These are phyloP conservation scores for Phytopythium helicoides DNA, from an alignment of 352 stramenopile species.

Conservation along the genomic window DNA sequence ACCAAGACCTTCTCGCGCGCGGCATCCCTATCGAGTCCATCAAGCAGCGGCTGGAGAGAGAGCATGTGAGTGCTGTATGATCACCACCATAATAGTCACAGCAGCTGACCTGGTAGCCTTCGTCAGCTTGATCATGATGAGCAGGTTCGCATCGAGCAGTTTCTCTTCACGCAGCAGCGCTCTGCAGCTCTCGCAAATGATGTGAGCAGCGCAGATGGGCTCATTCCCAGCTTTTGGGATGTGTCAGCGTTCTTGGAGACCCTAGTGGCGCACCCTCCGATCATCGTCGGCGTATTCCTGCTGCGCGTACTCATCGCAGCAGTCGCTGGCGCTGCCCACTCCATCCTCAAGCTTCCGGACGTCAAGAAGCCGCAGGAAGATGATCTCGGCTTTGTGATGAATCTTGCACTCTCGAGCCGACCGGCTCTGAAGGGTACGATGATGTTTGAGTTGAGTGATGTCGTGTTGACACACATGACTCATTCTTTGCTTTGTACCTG, in stretches of 20 bases:
- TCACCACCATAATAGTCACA: background rate
- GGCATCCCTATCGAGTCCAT: conserved; percentile 64
- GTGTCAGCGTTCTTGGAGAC: conserved; percentile 47
- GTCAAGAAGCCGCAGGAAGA: conserved; percentile 64
- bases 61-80: conserved; percentile 36
- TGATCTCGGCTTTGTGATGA: conserved; percentile 60
- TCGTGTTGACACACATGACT: background rate
- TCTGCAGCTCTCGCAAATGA: conserved; percentile 16
- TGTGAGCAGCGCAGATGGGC: conserved; percentile 19
- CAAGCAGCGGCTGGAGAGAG: conserved; percentile 65
- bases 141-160: conserved; percentile 46
- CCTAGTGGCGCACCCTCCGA: conserved; percentile 52
- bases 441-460: background rate
- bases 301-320: conserved; percentile 51
- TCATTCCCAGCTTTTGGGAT: conserved; percentile 55
- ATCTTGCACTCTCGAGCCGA: conserved; percentile 54
- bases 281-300: conserved; percentile 60
- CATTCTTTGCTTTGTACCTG: background rate
- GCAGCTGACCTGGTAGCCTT: conserved; percentile 2
- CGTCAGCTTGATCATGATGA: conserved; percentile 29
- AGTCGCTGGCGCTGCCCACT: conserved; percentile 32
- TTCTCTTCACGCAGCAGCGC: conserved; percentile 40
- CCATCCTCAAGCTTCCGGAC: conserved; percentile 46
- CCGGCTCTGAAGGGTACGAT: conserved; percentile 59
- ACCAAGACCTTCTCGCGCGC: conserved; percentile 57